Percentiles rank a stretch among this genome's conserved stretches.
Evolutionary conservation across 2,329 filamentous ascomycete genomes (phyloP).

Genomic region (Cladosporium sp.): DNA sequence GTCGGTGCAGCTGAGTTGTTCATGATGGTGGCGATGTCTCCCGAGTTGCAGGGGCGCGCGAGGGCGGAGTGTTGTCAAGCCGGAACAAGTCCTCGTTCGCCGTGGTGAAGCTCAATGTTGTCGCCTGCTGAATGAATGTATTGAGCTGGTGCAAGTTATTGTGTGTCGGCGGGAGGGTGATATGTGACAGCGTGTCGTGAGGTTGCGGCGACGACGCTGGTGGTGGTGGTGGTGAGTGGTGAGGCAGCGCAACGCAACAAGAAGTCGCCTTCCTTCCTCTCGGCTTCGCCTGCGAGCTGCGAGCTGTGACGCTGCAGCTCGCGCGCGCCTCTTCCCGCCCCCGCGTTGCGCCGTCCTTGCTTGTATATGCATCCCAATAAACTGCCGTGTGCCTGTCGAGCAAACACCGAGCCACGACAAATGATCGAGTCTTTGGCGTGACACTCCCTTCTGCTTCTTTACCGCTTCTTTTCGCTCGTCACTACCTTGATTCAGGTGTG

Average conservation of each 20-base stretch:
- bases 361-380: not conserved
- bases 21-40: slow-evolving; percentile 21
- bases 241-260: not conserved
- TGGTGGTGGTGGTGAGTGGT: not conserved
- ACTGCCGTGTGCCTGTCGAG: not conserved
- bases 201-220: not conserved
- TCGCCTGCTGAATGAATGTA: not conserved
- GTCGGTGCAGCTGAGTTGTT: slow-evolving; percentile 32
- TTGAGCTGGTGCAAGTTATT: not conserved
- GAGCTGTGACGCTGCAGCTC: not conserved
- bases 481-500: too few species aligned
- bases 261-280: not conserved
- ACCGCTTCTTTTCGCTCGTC: too few species aligned
- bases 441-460: too few species aligned
- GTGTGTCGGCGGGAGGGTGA: not conserved
- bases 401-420: not conserved
- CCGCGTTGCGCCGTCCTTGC: not conserved
- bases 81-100: not conserved
- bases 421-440: too few species aligned
- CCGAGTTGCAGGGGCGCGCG: not conserved
- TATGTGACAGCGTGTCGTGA: not conserved
- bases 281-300: not conserved
- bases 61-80: not conserved
- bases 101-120: not conserved
- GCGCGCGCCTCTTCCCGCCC: not conserved